A percentile compares a stretch with the other conserved stretches of the same genome.
These are phyloP conservation scores for Beauveria scarabaeidicola DNA, from an alignment of 2,329 filamentous ascomycete genomes.

Conservation along the genomic window DNA sequence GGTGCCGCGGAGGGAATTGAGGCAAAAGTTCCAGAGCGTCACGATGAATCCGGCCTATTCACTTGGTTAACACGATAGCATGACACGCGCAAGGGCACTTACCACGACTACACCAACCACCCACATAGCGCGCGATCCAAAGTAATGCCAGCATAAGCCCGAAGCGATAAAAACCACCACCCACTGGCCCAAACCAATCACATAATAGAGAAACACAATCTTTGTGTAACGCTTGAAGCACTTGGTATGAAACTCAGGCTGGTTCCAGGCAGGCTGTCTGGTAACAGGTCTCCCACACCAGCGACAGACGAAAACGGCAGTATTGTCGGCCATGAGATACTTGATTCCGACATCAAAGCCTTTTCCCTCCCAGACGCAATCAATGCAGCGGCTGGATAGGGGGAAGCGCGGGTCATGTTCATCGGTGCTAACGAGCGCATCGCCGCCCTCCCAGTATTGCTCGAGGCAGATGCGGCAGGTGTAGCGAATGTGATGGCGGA, in stretches of 20 bases:
- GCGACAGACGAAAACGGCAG: slow-evolving; percentile 31
- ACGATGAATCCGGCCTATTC: slow-evolving; percentile 29
- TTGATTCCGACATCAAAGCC: slow-evolving; percentile 30
- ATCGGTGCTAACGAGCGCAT: slow-evolving; percentile 25
- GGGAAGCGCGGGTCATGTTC: slow-evolving; percentile 25
- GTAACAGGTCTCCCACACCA: slow-evolving; percentile 36
- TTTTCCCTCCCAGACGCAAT: slow-evolving; percentile 26
- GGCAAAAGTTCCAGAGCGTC: slow-evolving; percentile 24
- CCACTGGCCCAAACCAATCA: slow-evolving; percentile 31
- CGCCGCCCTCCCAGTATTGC: slow-evolving; percentile 22
- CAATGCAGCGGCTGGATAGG: slow-evolving; percentile 31
- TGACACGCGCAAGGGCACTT: not conserved
- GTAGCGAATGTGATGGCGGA: slow-evolving; percentile 23
- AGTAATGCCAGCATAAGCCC: slow-evolving; percentile 31
- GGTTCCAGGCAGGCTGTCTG: slow-evolving; percentile 21
- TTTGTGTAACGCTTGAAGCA: slow-evolving; percentile 32
- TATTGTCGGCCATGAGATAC: slow-evolving; percentile 28
- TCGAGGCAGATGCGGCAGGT: slow-evolving; percentile 33
- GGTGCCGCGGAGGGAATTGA: slow-evolving; percentile 27
- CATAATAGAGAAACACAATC: slow-evolving; percentile 29
- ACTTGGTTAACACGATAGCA: not conserved
- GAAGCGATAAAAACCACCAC: slow-evolving; percentile 26
- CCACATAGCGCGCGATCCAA: slow-evolving; percentile 28
- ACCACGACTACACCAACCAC: slow-evolving; percentile 13
- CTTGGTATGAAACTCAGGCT: slow-evolving; percentile 31